A percentile compares a stretch with the other conserved stretches of the same genome.
Conservation (phyloP, 2,329 filamentous ascomycete genomes). For the Aspergillus phoenicis region DNA sequence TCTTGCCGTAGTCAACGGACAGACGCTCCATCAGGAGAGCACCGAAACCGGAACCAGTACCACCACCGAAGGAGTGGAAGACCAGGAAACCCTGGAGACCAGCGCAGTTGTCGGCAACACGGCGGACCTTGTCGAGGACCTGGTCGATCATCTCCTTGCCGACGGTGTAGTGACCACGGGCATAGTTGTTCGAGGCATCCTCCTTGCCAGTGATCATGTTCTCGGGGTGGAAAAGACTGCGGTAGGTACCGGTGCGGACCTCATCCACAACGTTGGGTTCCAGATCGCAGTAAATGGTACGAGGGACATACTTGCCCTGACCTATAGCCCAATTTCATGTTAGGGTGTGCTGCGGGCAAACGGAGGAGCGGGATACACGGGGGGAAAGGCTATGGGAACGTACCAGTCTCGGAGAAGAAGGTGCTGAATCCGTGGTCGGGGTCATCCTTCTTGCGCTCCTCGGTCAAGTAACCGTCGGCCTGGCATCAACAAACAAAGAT, state of each 20-base stretch:
- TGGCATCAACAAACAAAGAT: slow-evolving; percentile 46
- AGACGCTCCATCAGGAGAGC: slow-evolving; percentile 98
- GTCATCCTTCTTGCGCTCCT: slow-evolving; percentile 91
- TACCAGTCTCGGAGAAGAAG: slow-evolving; percentile 99
- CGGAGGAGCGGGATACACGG: background rate
- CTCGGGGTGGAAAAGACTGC: slow-evolving; percentile 96
- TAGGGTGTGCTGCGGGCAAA: slow-evolving; percentile 18
- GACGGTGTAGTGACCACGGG: slow-evolving; percentile 98
- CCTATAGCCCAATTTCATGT: slow-evolving; percentile 56
- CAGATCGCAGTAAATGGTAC: slow-evolving; percentile 99
- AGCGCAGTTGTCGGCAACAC: slow-evolving; percentile 95
- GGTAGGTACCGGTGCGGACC: slow-evolving; percentile 96
- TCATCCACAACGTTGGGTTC: slow-evolving; percentile 99
- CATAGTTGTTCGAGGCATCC: slow-evolving; percentile 99
- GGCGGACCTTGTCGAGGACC: slow-evolving; percentile 95
- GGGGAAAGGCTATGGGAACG: slow-evolving; percentile 28
- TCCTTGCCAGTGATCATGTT: slow-evolving; percentile 99
- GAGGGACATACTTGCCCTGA: slow-evolving; percentile 97
- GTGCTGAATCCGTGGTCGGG: slow-evolving; percentile 99
- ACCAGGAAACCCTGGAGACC: slow-evolving; percentile 99
- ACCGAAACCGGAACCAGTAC: slow-evolving; percentile 97
- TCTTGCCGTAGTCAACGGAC: slow-evolving; percentile 99
- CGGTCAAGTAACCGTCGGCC: slow-evolving; percentile 98
- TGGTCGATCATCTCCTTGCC: slow-evolving; percentile 99
- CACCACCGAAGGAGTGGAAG: slow-evolving; percentile 99